Conservation (phyloP, 2,329 filamentous ascomycete genomes). For the Helminthosporium solani region DNA sequence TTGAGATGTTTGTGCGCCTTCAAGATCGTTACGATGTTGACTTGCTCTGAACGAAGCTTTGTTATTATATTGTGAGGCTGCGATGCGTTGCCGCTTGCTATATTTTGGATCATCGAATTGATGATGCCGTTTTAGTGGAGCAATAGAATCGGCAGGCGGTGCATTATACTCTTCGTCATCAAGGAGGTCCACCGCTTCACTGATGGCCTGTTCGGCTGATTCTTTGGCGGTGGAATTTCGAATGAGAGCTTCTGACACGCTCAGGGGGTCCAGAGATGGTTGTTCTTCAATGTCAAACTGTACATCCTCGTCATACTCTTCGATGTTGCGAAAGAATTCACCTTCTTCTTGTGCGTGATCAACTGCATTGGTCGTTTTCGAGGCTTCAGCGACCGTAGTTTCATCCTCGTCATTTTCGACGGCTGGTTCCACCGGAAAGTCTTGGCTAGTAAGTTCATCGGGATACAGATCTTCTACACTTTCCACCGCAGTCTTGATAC, state of each 20-base stretch:
- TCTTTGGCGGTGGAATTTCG: slow-evolving; percentile 7
- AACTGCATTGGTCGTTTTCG: neutral
- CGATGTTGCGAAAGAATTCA: slow-evolving; percentile 9
- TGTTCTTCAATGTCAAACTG: slow-evolving; percentile 23
- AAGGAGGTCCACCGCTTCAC: slow-evolving; percentile 22
- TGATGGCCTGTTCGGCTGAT: slow-evolving; percentile 13
- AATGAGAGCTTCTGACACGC: slow-evolving; percentile 27
- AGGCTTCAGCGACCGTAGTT: neutral
- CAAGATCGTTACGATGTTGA: neutral
- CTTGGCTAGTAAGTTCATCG: slow-evolving; percentile 52
- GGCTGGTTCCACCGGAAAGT: slow-evolving; percentile 12
- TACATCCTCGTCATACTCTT: slow-evolving; percentile 8
- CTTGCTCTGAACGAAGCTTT: slow-evolving; percentile 15
- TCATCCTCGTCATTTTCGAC: neutral
- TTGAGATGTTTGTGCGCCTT: neutral
- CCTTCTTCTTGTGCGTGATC: slow-evolving; percentile 11
- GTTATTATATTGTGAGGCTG: neutral
- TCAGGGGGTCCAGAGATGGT: slow-evolving; percentile 33
- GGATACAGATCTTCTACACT: slow-evolving; percentile 88
- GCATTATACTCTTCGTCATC: slow-evolving; percentile 13
- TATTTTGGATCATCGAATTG: neutral
- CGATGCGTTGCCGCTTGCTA: slow-evolving; percentile 11
- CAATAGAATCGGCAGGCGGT: slow-evolving; percentile 5
- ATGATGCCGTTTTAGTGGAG: slow-evolving; percentile 22
- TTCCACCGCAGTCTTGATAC: slow-evolving; percentile 74